Base-by-base conservation (phyloP, 1,139 yeast species). In the Pichia sp. region DNA sequence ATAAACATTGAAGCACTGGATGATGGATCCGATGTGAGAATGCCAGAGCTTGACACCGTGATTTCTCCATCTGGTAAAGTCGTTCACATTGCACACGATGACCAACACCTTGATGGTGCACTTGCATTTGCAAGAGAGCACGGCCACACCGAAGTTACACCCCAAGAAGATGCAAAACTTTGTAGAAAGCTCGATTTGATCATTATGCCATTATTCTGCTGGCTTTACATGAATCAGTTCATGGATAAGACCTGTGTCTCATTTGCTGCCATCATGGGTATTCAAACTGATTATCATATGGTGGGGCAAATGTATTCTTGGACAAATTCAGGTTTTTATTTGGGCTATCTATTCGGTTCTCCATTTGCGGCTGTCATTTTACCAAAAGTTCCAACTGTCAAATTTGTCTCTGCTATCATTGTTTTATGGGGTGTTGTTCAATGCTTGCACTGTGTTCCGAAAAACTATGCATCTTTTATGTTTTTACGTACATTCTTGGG, bases 201-300 rank as follows among this genome's bases (percentile, higher is more conserved):
- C 43, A 52, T 78, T 46, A 57, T 73, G 46, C 78, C 83, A 0
- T 42, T 76, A 20, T 64, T 77, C 63, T 67, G 76, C 46, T 43
- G 70, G 19, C 53, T 75, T 18, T 74, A 74, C 49, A 66, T 73
- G 28, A 59, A 68, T 29, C 84, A 77, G 53, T 74, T 69, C 44
- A 73, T 78, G 75, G 86, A 78, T 53, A 79, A 79, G 51, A 58
- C 66, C 15, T 59, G 80, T 17, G 73, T 66, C 29, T 63, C 77
- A 13, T 72, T 68, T 40, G 81, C 83, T 4, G 67, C 81, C 2
- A 67, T 79, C 37, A 63, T 77, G 64, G 80, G 79, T 37, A 34
- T 48, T 19, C 55, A 68, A 41, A 52, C 49, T 6, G 74, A 66
- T 40, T 54, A 70, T 38, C 46, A 65, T 7, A 71, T 74, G 78